Base-by-base conservation (phyloP, 805 yeast species). In the Barnettozyma pratensis region DNA sequence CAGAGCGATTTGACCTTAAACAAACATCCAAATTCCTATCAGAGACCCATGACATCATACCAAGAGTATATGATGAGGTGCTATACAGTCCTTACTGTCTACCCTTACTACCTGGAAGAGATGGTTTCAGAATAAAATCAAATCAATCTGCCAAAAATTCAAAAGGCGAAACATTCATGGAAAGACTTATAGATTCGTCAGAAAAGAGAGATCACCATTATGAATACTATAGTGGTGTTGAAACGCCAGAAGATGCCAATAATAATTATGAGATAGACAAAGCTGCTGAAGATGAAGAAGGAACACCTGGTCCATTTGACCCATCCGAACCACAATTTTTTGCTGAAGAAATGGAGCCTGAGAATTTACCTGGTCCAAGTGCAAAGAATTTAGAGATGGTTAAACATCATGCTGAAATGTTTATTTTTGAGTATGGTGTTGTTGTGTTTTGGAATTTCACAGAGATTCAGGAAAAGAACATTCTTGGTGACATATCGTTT, bases 381-480 rank as follows among this genome's bases (percentile, higher is more conserved):
- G 50, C 48, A 2, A 56, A 60, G 35, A 42, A 51, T 11, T 41
- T 55, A 26, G 62, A 54, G 19, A 55, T 49, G 60, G 58, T 57
- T n/a, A 57, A 61, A 45, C 66, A 65, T 41, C 87, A 83, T 62
- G 92, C 97, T 0, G 98, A 92, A 60, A 76, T 94, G 73, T 94
- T 94, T 60, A 78, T 94, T 11, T 81, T 92, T 63, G 83, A 81
- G 46, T 94, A 94, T 63, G 99, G 99, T 25, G 96, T 92, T 11
- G 89, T 94, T n/a, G 97, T 94, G 25, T 91, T 94, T 61, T 94
- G 99, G 99, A 94, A 94, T 61, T 90, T 94, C 58, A 81, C 92
- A 3, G 97, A 90, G 62, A 73, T 79, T 7, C 97, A 94, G 62
- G 99, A 94, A 60, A 90, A 90, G 69, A 94, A 92, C 59, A 81